Conservation (phyloP, 441 rosid genomes). For the Populus hybrid region DNA sequence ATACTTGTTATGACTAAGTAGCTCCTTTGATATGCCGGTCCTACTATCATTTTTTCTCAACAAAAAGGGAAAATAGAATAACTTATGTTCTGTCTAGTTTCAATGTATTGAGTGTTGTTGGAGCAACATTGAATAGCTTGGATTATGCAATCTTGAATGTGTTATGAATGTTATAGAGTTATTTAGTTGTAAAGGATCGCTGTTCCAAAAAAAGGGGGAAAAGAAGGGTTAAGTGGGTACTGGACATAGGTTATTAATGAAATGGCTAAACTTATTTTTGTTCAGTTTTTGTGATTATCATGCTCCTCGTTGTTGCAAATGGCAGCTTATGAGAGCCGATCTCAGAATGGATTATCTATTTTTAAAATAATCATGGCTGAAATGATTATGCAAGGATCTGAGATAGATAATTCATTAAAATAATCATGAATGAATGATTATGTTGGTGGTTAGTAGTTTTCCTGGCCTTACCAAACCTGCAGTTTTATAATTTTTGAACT, state of each 20-base stretch:
- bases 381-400: no score
- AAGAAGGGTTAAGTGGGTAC: neutral
- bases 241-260: neutral
- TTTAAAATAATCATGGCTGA: no score
- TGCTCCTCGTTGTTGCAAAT: neutral
- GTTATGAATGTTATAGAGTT: neutral
- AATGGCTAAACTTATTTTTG: neutral
- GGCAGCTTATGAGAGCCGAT: neutral
- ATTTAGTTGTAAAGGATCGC: neutral
- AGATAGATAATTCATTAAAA: no score
- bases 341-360: no score
- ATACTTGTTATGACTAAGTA: neutral
- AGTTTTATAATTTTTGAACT: constrained; percentile 5
- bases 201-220: neutral
- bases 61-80: neutral
- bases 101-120: constrained; percentile 1
- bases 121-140: neutral
- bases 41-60: neutral
- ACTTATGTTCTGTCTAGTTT: neutral
- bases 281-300: neutral
- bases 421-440: no score
- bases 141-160: neutral
- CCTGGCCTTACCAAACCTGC: neutral
- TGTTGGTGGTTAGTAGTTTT: neutral
- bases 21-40: neutral